Evolutionary conservation across 2,329 filamentous ascomycete species (phyloP), one percentile per base, ranked within the genome.

Genomic region (Aspergillus ochraceoroseus): DNA sequence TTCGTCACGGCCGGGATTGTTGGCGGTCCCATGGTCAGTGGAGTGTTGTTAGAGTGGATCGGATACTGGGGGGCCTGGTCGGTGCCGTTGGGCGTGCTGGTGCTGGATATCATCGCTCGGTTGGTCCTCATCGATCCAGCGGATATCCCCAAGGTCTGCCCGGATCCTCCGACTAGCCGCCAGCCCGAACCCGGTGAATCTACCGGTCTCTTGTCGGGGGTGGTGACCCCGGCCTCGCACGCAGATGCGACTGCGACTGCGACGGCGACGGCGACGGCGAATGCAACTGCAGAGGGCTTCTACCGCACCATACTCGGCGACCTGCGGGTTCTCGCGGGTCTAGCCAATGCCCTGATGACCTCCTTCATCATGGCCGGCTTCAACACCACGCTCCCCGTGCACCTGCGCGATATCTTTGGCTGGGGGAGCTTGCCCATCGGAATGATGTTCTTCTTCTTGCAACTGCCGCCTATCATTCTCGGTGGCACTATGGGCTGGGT

Each of bases 401-500:
- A 75, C 46, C 70, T 77, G 6, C 65, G 72, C 43, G 49, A 63
- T 3, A 68, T 66, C 2, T 82, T 81, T 48, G 54, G 62, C 43
- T 81, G 76, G 74, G 63, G 70, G 30, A 72, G 76, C 0, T 70
- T 70, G 0, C 74, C 71, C 0, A 73, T 74, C 2, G 77, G 77
- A 1, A 57, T 80, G 7, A 59, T 79, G 15, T 79, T 81, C 50
- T 64, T 80, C 5, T 63, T 70, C 2, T 53, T 85, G 20, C 73
- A 81, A 23, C 58, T 81, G 5, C 82, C 82, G 0, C 34, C 38
- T 7, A 72, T 74, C 8, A 75, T 83, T 50, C 46, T 76, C 2
- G 74, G 76, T 0, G 82, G 82, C 0, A 18, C 78, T 0, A 71
- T 79, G 1, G 80, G 76, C n/a, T 66, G 64, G 61, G 55, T 71